These are phyloP conservation scores for Bipolaris bicolor DNA, from an alignment of 2,329 filamentous ascomycete species.

Conservation along the genomic window DNA sequence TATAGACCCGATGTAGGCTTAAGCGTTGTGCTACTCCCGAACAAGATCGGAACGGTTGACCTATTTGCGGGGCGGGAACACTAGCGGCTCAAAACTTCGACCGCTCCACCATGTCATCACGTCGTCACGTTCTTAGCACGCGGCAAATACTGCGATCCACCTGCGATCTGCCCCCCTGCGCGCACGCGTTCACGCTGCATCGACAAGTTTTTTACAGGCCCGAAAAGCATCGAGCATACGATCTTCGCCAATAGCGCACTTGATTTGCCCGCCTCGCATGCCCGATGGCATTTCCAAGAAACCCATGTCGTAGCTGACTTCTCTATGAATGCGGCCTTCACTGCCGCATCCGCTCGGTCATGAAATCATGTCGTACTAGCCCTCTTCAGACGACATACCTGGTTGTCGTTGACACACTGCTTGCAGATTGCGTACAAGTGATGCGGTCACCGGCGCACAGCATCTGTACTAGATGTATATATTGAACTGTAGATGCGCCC, in stretches of 20 bases:
- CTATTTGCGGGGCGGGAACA: constrained; percentile 10
- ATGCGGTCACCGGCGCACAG: constrained; percentile 17
- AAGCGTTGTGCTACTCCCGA: constrained; percentile 10
- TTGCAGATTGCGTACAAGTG: constrained; percentile 10
- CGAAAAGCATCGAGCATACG: constrained; percentile 10
- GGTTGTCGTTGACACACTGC: constrained; percentile 32
- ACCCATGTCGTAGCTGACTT: constrained; percentile 28
- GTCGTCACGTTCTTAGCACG: constrained; percentile 36
- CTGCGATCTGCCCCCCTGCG: constrained; percentile 7
- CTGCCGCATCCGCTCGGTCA: constrained; percentile 40
- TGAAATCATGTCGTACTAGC: constrained; percentile 42
- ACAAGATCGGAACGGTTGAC: constrained; percentile 1
- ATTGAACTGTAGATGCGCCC: constrained; percentile 8
- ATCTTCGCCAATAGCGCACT: background rate
- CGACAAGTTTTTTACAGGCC: constrained; percentile 10
- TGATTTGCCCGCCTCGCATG: constrained; percentile 22
- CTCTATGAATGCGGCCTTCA: constrained; percentile 22
- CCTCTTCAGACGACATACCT: constrained; percentile 12
- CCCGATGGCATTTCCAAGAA: constrained; percentile 22
- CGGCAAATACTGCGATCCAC: constrained; percentile 21
- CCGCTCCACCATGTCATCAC: constrained; percentile 38
- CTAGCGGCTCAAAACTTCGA: constrained; percentile 33
- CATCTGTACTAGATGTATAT: constrained; percentile 15
- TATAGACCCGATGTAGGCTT: constrained; percentile 4
- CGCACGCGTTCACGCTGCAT: constrained; percentile 28